Evolutionary conservation across 139 green algal genomes (phyloP).

Genomic region (Pseudopediastrum boryanum): DNA sequence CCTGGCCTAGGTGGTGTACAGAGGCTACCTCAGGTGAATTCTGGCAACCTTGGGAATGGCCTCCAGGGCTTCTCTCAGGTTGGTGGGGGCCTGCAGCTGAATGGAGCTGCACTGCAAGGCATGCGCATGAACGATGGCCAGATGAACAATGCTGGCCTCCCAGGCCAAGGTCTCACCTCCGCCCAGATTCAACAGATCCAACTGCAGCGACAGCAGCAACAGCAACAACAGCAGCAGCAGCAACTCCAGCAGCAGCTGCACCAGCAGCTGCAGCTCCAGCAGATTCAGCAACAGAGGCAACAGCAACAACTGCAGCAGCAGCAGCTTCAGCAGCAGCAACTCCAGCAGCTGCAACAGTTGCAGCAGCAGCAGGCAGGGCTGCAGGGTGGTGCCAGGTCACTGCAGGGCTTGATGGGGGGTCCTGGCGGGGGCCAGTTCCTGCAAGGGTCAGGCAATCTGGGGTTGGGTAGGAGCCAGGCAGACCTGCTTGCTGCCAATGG

Average conservation of each 20-base stretch:
- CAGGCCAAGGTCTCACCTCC: neutral
- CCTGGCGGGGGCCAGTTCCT: neutral
- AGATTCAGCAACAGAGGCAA: conserved; percentile 24
- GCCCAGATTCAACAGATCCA: conserved; percentile 1
- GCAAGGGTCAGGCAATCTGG: neutral
- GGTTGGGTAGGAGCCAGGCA: conserved; percentile 20
- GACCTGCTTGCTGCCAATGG: conserved; percentile 27
- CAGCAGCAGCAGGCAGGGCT: conserved; percentile 13
- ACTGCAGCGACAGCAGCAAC: conserved; percentile 19
- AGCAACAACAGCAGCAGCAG: conserved; percentile 18
- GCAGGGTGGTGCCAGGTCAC: conserved; percentile 2
- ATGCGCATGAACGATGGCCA: no score
- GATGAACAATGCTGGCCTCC: conserved; percentile 18
- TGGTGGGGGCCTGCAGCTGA: conserved; percentile 2
- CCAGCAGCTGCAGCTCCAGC: conserved; percentile 23
- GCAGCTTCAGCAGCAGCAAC: conserved; percentile 23
- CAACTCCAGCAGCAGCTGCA: conserved; percentile 12
- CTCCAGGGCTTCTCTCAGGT: neutral
- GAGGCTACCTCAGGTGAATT: no score
- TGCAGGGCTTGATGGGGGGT: conserved; percentile 26
- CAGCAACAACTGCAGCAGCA: conserved; percentile 22
- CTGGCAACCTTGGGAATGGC: no score
- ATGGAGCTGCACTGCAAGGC: conserved; percentile 16
- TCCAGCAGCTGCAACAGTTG: conserved; percentile 19
- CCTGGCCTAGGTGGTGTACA: no score